Base-by-base conservation (phyloP, 169 alveolate genomes). In the Amoebophrya sp. region DNA sequence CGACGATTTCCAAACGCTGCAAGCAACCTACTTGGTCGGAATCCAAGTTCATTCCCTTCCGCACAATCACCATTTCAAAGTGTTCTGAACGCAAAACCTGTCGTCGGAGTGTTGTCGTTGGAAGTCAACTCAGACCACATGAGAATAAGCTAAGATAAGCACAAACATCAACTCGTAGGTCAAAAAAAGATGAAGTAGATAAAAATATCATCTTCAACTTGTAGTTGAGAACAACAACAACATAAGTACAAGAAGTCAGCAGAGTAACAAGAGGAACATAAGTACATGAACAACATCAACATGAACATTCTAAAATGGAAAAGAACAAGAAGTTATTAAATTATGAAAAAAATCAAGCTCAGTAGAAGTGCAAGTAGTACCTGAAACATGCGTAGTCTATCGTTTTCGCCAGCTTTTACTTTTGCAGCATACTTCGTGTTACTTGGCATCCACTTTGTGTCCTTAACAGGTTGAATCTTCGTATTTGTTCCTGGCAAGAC, bases 11-110 rank as follows among this genome's bases (percentile, higher is more conserved):
- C 36, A 65, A 36, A 1, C 83, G 83, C 83, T 65, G 83, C 36
- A 65, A 36, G 83, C 83, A 65, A 36, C 83, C 83, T 10, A 65
- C 26, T 36, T 65, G 83, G 3, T 26, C 83, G 2, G 33, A 6
- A 1, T 1, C 83, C 33, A 65, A 36, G 26, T 65, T 18, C 83
- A 65, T 65, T 6, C 83, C 83, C 33, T 65, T 65, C 83, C 83
- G 83, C 83, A 65, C 83, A 36, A 65, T 65, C 33, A 65, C 83
- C 83, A 65, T 65, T 18, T 65, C 83, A 26, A 65, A 65, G 83
- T 65, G 83, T 29, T 65, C 83, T 1, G 38, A 26, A 1, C 83
- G 2, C 36, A 65, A 36, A 29, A 65, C 83, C 83, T 65, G 2
- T 6, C n/a, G n/a, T n/a, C n/a, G n/a, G n/a, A n/a, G n/a, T n/a